Evolutionary conservation across 768 basidiomycete species (phyloP), one percentile per base, ranked within the genome.

Genomic region (Macrolepiota dolichaula): DNA sequence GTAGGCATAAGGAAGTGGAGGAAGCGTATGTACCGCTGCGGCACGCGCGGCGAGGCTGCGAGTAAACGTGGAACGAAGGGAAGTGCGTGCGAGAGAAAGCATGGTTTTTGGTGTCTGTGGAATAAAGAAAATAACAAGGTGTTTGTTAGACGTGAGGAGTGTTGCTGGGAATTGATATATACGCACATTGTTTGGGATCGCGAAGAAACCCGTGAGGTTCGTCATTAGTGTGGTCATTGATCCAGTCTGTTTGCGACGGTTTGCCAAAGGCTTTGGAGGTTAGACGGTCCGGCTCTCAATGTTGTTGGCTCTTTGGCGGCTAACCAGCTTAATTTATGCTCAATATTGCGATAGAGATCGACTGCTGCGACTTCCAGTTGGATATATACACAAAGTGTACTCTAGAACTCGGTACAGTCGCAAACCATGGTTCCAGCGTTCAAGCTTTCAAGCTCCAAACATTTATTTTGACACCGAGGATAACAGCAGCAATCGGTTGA

Each of bases 1-100:
- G 78, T 95, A 95, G 5, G 78, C 68, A 73, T 94, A 96, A 5
- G 87, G 86, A 35, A 94, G 85, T 63, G 80, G 76, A 24, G 92
- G 92, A 37, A 94, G 85, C 49, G 76, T 79, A 80, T 87, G 76
- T 15, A 61, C 19, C 1, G 53, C 6, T 11, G 59, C 59, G 22
- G 59, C 59, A 19, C 59, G 59, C 1, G 44, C 59, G 5, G 15
- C 42, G 7, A 61, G 59, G 53, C 46, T 46, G 46, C 53, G 59
- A 9, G 59, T 32, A 2, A 61, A 38, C 19, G n/a, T 37, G 24
- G 35, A 27, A 13, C 59, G 42, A 9, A 61, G 59, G 9, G 53
- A 15, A 27, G 52, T 37, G 19, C 59, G 59, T 38, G 59, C 59
- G 25, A 55, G 44, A 15, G 59, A 60, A 35, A 60, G 29, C 59